phyloP scores from a whole-genome alignment of 306 rosid species.

The Inga leiocalycina region DNA sequence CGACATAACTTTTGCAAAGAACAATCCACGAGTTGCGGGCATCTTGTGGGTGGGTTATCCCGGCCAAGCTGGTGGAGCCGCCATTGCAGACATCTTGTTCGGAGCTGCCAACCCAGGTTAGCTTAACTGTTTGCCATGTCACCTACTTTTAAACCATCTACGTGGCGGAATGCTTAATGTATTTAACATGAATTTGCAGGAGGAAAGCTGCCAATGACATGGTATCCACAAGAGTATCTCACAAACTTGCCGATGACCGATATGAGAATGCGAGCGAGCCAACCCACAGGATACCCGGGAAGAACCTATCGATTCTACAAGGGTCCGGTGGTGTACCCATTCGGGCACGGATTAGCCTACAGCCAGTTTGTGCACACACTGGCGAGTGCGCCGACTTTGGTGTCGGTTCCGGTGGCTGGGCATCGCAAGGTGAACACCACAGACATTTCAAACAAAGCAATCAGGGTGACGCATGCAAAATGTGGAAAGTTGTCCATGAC shows the following conservation, averaged over 20 bases:
- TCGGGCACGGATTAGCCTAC: slow-evolving; percentile 76
- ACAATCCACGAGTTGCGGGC: slow-evolving; percentile 51
- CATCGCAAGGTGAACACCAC: slow-evolving; percentile 40
- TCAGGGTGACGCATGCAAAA: slow-evolving; percentile 75
- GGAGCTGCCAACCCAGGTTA: slow-evolving; percentile 71
- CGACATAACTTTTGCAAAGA: slow-evolving; percentile 69
- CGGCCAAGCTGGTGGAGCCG: slow-evolving; percentile 90
- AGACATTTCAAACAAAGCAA: slow-evolving; percentile 54
- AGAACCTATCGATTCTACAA: slow-evolving; percentile 82
- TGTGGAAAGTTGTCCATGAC: slow-evolving; percentile 62
- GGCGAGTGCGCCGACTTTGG: slow-evolving; percentile 54
- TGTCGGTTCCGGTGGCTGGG: slow-evolving; percentile 60
- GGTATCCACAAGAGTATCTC: slow-evolving; percentile 84
- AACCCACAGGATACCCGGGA: slow-evolving; percentile 64
- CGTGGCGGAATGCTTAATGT: not conserved
- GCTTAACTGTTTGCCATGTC: not conserved
- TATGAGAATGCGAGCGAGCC: slow-evolving; percentile 77
- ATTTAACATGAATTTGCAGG: slow-evolving; percentile 39
- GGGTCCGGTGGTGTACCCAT: slow-evolving; percentile 79
- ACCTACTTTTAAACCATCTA: not conserved
- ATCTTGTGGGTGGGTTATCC: slow-evolving; percentile 92
- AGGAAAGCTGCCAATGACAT: slow-evolving; percentile 85
- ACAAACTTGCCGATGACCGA: slow-evolving; percentile 72
- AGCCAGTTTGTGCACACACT: slow-evolving; percentile 60
- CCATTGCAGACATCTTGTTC: slow-evolving; percentile 75